Conservation (phyloP, 768 basidiomycete genomes). For the Leccinum subgranulosum region DNA sequence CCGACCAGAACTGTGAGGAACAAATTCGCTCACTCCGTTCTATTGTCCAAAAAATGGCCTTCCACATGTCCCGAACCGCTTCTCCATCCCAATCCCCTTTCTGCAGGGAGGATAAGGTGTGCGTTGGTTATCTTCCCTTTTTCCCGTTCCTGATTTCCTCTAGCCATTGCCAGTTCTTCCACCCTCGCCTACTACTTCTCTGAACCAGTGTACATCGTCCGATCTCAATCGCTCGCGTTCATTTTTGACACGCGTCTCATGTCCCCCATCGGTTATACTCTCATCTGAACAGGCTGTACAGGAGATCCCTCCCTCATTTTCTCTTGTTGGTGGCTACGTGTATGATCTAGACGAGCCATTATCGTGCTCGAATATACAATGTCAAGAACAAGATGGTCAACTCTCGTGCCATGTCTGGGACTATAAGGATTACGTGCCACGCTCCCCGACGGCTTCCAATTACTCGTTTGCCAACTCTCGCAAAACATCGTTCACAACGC, state of each 20-base stretch:
- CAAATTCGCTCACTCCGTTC: constrained; percentile 32
- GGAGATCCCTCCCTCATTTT: constrained; percentile 21
- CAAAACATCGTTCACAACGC: constrained; percentile 22
- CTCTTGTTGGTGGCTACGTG: constrained; percentile 2
- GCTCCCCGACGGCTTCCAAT: constrained; percentile 26
- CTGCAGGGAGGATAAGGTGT: constrained; percentile 12
- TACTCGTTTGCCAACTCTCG: constrained; percentile 29
- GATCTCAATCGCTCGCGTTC: constrained; percentile 25
- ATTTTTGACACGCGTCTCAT: constrained; percentile 27
- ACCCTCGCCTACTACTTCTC: constrained; percentile 25
- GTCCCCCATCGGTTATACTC: constrained; percentile 30
- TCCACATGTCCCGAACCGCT: constrained; percentile 14
- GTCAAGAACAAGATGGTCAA: constrained; percentile 14
- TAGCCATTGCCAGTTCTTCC: constrained; percentile 22
- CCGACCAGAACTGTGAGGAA: constrained; percentile 21
- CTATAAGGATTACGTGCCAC: constrained; percentile 24
- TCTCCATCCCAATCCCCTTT: not conserved
- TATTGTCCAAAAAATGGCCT: constrained; percentile 35
- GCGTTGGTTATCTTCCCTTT: too few species aligned
- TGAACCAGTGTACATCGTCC: constrained; percentile 20
- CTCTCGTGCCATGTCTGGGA: constrained; percentile 9
- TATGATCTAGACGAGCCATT: constrained; percentile 12
- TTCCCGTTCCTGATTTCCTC: not conserved
- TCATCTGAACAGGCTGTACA: constrained; percentile 29
- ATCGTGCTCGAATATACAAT: not conserved